Evolutionary conservation across 1,284 basidiomycete species (phyloP).

Genomic region (Vanrija pseudolonga): DNA sequence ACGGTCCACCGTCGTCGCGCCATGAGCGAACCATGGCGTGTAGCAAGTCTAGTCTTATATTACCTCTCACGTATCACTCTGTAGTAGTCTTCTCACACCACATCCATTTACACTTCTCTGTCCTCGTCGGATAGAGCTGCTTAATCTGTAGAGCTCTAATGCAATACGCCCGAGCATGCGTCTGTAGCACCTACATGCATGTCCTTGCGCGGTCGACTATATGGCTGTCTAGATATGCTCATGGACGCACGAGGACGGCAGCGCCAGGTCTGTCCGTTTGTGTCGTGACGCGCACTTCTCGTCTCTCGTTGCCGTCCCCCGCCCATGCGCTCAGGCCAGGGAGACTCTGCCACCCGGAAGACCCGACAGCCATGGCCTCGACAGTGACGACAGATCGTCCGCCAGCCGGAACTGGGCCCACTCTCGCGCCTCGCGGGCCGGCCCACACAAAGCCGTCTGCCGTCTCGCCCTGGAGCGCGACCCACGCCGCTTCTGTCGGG

Average conservation of each 20-base stretch:
- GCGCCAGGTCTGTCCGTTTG: slow-evolving; percentile 6
- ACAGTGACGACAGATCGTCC: slow-evolving; percentile 18
- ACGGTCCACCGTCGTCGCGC: too few relatives aligned
- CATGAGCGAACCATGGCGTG: too few relatives aligned
- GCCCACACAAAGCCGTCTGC: slow-evolving; percentile 43
- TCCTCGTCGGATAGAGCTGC: background rate
- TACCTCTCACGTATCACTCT: background rate
- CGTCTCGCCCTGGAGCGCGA: slow-evolving; percentile 35
- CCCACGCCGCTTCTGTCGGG: slow-evolving; percentile 22
- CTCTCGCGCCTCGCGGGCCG: slow-evolving; percentile 26
- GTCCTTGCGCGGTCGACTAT: background rate
- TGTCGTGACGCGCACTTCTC: slow-evolving; percentile 28
- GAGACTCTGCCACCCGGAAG: slow-evolving; percentile 30
- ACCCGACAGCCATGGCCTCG: slow-evolving; percentile 26
- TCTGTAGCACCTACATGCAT: too few relatives aligned
- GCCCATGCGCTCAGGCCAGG: slow-evolving; percentile 37
- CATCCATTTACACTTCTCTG: background rate
- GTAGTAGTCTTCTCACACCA: background rate
- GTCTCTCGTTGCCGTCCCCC: slow-evolving; percentile 26
- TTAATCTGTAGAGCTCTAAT: too few relatives aligned
- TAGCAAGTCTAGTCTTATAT: too few relatives aligned
- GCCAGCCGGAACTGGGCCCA: slow-evolving; percentile 27
- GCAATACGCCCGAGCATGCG: too few relatives aligned
- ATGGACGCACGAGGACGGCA: slow-evolving; percentile 12
- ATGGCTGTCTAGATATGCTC: background rate